Evolutionary conservation across 306 rosid genomes (phyloP).

Genomic region (Canavalia ensiformis): DNA sequence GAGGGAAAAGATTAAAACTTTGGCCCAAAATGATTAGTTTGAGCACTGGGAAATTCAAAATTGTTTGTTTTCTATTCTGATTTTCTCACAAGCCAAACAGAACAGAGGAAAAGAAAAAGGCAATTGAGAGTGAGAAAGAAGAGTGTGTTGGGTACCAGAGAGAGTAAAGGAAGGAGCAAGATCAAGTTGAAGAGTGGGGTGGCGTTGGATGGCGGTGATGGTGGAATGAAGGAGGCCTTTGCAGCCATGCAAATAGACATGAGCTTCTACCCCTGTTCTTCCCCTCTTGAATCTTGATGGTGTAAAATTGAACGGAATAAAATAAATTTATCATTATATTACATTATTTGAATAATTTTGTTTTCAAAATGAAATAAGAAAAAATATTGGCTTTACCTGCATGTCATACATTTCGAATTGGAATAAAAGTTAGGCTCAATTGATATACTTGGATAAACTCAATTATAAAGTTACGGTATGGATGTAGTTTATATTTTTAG

Average conservation of each 20-base stretch:
- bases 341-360: too few relatives aligned
- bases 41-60: background rate
- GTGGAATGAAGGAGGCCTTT: background rate
- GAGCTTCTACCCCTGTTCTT: background rate
- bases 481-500: too few relatives aligned
- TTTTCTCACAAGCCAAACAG: too few relatives aligned
- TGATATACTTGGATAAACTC: too few relatives aligned
- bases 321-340: too few relatives aligned
- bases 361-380: too few relatives aligned
- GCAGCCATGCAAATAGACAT: conserved; percentile 30
- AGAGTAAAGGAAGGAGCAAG: conserved; percentile 44
- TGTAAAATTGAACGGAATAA: too few relatives aligned
- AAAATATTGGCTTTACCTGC: too few relatives aligned
- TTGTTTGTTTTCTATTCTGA: background rate
- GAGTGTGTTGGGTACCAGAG: conserved; percentile 44
- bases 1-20: background rate
- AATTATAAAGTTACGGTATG: too few relatives aligned
- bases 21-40: conserved; percentile 17
- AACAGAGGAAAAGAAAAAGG: background rate
- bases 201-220: background rate
- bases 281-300: too few relatives aligned
- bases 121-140: background rate
- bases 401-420: too few relatives aligned
- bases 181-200: conserved; percentile 26
- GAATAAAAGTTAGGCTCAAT: too few relatives aligned